A percentile compares a stretch with the other conserved stretches of the same genome.
Evolutionary conservation across 345 rosid genomes (phyloP).

Genomic region (Tarenaya hassleriana): DNA sequence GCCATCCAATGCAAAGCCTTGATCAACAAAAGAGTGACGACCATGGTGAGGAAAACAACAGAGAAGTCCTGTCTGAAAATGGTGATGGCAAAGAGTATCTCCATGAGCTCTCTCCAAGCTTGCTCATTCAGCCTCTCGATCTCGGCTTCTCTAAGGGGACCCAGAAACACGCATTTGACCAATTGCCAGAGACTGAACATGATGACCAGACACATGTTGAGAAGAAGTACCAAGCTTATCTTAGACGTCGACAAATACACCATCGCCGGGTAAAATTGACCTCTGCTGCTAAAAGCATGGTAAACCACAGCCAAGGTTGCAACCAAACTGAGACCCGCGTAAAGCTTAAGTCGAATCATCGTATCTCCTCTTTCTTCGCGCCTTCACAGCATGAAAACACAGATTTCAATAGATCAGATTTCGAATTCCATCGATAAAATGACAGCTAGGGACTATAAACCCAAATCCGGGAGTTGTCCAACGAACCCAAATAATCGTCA

Average conservation of each 20-base stretch:
- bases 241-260: slow-evolving; percentile 82
- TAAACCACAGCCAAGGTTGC: slow-evolving; percentile 55
- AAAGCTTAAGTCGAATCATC: slow-evolving; percentile 76
- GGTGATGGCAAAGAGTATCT: slow-evolving; percentile 87
- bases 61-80: slow-evolving; percentile 93
- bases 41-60: slow-evolving; percentile 72
- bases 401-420: background rate
- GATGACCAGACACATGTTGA: slow-evolving; percentile 80
- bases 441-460: background rate
- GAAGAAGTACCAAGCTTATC: slow-evolving; percentile 65
- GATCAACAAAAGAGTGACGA: slow-evolving; percentile 62
- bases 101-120: slow-evolving; percentile 92
- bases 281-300: slow-evolving; percentile 77
- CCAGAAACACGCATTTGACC: slow-evolving; percentile 66
- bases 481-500: background rate
- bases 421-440: background rate
- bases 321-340: slow-evolving; percentile 56
- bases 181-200: slow-evolving; percentile 81
- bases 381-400: slow-evolving; percentile 5
- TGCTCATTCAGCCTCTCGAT: slow-evolving; percentile 92
- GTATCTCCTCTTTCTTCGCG: slow-evolving; percentile 17
- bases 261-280: slow-evolving; percentile 89
- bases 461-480: background rate
- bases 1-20: slow-evolving; percentile 94
- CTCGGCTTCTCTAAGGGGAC: slow-evolving; percentile 91